These are phyloP conservation scores for Leucocoprinus birnbaumii DNA, from an alignment of 768 basidiomycete genomes.

Conservation along the genomic window DNA sequence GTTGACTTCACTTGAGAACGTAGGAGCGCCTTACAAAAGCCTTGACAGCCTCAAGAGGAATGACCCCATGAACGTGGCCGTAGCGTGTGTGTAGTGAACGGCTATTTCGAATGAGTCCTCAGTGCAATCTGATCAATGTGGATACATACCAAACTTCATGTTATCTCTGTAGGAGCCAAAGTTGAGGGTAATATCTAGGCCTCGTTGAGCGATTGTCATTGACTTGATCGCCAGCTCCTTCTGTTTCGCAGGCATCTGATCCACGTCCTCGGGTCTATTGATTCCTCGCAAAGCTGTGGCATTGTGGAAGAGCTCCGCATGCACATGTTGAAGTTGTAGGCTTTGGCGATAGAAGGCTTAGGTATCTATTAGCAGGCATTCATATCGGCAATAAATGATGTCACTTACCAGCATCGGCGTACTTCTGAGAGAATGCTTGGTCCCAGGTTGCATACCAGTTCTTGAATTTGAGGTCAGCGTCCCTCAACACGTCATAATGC, in stretches of 20 bases:
- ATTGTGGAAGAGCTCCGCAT: conserved; percentile 83
- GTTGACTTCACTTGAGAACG: neutral
- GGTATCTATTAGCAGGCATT: neutral
- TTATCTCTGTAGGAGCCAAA: conserved; percentile 85
- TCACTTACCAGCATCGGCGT: conserved; percentile 70
- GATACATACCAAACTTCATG: conserved; percentile 78
- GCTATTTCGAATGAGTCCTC: conserved; percentile 38
- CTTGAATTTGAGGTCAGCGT: conserved; percentile 75
- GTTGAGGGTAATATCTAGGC: conserved; percentile 82
- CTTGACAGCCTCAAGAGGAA: conserved; percentile 84
- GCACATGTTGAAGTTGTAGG: conserved; percentile 82
- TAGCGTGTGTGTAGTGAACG: conserved; percentile 89
- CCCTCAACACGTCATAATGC: conserved; percentile 68
- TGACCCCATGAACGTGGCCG: conserved; percentile 91
- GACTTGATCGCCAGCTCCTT: conserved; percentile 78
- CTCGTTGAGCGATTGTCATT: conserved; percentile 77
- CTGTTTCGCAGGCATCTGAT: conserved; percentile 78
- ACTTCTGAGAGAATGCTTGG: conserved; percentile 75
- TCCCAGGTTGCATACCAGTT: conserved; percentile 85
- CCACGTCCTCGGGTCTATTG: conserved; percentile 81
- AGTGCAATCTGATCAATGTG: neutral
- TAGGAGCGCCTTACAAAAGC: conserved; percentile 63
- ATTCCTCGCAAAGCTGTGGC: conserved; percentile 83
- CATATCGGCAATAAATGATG: neutral
- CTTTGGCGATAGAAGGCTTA: conserved; percentile 86